Evolutionary conservation across 1,139 yeast genomes (phyloP).

Genomic region (Diutina ranongensis): DNA sequence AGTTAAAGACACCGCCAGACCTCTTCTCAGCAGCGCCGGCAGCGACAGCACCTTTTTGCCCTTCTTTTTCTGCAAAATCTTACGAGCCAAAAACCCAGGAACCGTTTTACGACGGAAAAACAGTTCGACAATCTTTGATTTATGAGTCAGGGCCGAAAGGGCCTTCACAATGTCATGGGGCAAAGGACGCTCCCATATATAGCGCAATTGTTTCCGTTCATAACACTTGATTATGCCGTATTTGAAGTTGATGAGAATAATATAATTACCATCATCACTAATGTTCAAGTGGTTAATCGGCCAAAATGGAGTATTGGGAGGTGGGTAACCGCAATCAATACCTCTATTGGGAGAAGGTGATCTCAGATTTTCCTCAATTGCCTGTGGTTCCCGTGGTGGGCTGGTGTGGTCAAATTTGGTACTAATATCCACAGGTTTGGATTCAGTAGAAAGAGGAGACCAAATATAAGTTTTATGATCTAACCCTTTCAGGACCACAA

Average conservation of each 20-base stretch:
- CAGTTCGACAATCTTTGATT: conserved; percentile 35
- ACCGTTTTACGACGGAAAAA: conserved; percentile 49
- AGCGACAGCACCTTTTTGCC: neutral
- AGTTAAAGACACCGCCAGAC: conserved; percentile 1
- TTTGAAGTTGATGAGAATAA: conserved; percentile 44
- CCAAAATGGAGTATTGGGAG: conserved; percentile 25
- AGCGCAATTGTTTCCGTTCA: conserved; percentile 40
- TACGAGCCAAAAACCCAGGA: conserved; percentile 38
- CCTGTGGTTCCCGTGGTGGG: neutral
- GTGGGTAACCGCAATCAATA: neutral
- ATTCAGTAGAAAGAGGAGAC: conserved; percentile 45
- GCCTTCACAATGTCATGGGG: conserved; percentile 13
- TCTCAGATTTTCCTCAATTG: neutral
- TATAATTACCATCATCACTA: conserved; percentile 47
- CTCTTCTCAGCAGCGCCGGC: conserved; percentile 4
- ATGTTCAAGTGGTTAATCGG: conserved; percentile 54
- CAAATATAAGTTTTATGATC: conserved; percentile 64
- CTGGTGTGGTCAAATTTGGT: conserved; percentile 20
- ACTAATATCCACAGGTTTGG: conserved; percentile 26
- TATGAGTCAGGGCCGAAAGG: neutral
- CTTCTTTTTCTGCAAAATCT: conserved; percentile 19
- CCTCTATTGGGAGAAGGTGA: neutral
- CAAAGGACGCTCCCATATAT: conserved; percentile 37
- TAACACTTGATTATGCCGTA: conserved; percentile 44
- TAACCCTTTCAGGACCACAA: conserved; percentile 57